Percentiles rank a stretch among this genome's conserved stretches.
These are phyloP conservation scores for Microbotryum scabiosae DNA, from an alignment of 1,284 basidiomycete species.

Conservation along the genomic window DNA sequence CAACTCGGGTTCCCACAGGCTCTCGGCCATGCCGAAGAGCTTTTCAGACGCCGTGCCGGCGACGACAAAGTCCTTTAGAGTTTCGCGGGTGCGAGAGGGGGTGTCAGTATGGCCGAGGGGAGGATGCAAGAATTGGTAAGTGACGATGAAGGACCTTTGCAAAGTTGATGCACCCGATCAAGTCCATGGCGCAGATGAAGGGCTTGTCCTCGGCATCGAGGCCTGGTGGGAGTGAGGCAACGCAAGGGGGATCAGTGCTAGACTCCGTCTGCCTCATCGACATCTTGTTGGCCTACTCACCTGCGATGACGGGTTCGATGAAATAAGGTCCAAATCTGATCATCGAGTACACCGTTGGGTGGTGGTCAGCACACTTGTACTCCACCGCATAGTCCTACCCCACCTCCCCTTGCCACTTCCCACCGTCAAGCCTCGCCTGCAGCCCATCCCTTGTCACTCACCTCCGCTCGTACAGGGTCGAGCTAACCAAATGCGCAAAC, in stretches of 20 bases:
- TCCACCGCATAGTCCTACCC: no score
- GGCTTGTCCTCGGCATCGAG: conserved; percentile 69
- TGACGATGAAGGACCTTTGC: conserved; percentile 49
- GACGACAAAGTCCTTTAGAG: conserved; percentile 75
- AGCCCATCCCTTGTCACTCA: conserved; percentile 31
- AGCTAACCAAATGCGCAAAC: conserved; percentile 90
- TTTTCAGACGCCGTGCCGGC: conserved; percentile 88
- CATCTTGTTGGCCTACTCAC: conserved; percentile 37
- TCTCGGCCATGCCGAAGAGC: conserved; percentile 94
- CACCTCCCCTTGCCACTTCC: no score
- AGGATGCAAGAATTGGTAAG: conserved; percentile 33
- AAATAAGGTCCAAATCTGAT: conserved; percentile 85
- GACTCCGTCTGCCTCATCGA: no score
- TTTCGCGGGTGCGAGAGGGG: not conserved
- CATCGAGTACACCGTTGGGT: not conserved
- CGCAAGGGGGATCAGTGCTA: not conserved
- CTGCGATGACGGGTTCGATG: conserved; percentile 94
- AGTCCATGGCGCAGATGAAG: conserved; percentile 91
- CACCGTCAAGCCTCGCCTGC: not conserved
- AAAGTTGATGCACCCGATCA: conserved; percentile 92
- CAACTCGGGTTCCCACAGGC: conserved; percentile 95
- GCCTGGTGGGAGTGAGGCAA: conserved; percentile 13
- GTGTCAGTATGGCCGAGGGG: not conserved
- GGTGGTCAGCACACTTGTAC: not conserved
- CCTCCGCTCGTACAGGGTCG: conserved; percentile 92